Conservation (phyloP, 176 grass and related monocot genomes). For the Coix lacrymajobi region DNA sequence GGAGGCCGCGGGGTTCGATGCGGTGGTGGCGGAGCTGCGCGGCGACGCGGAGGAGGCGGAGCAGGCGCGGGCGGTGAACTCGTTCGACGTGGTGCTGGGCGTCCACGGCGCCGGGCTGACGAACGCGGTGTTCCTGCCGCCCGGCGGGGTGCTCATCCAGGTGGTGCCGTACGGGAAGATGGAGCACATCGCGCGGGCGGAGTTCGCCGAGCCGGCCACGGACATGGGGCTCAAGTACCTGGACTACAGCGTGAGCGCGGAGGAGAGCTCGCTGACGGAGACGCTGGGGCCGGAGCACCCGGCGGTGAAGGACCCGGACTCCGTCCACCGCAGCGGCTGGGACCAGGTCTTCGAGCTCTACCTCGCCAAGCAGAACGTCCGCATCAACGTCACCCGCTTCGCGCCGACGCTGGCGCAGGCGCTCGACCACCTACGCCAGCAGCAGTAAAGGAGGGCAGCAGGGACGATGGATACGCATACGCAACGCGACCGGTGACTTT, state of each 20-base stretch:
- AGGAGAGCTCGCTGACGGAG: constrained; percentile 68
- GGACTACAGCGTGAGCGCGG: constrained; percentile 56
- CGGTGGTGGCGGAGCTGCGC: constrained; percentile 26
- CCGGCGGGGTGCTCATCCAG: constrained; percentile 59
- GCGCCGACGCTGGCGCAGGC: constrained; percentile 48
- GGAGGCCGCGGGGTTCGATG: constrained; percentile 58
- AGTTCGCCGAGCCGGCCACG: constrained; percentile 40
- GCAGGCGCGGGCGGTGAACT: constrained; percentile 56
- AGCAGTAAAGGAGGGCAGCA: background rate
- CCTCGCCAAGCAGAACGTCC: constrained; percentile 72
- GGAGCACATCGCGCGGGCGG: constrained; percentile 44
- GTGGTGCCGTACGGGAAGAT: constrained; percentile 77
- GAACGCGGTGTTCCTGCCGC: constrained; percentile 70
- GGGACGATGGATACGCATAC: background rate
- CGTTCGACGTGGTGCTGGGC: constrained; percentile 70
- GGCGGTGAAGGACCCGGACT: constrained; percentile 51
- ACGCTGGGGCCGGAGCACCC: constrained; percentile 57
- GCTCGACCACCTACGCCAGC: constrained; percentile 31
- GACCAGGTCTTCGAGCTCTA: constrained; percentile 56
- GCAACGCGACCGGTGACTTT: no score
- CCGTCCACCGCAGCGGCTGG: constrained; percentile 60
- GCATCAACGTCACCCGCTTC: constrained; percentile 40
- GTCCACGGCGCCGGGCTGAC: constrained; percentile 75
- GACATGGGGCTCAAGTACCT: constrained; percentile 63
- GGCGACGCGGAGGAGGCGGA: constrained; percentile 25